Evolutionary conservation across 345 rosid species (phyloP), one percentile per base, ranked within the genome.

Genomic region (Pistacia integerrima): DNA sequence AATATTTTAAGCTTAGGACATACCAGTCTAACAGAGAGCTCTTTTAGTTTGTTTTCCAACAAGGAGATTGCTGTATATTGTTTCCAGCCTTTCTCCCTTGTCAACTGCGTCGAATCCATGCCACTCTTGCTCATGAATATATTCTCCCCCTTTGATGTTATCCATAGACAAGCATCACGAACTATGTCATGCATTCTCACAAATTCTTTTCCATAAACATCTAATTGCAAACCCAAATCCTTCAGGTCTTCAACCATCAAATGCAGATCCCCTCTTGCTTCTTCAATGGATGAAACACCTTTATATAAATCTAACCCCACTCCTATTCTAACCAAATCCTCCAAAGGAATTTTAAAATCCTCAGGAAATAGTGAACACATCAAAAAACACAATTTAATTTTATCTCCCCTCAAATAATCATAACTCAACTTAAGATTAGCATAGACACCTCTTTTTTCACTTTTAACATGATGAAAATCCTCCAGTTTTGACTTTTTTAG

Each of bases 401-500:
- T 35, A 8, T 52, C 46, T 3, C 20, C 49, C 49, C 6, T 36
- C 51, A 70, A 38, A 35, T 35, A 55, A 55, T 70, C 62, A n/a
- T 54, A 54, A 55, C 51, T 73, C 18, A 73, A 61, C 25, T 69
- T 1, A 69, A 25, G 57, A 57, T 14, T 30, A 0, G 7, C 11
- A 11, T 54, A 54, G 9, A 54, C 69, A 48, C 62, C 51, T 4
- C 49, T 28, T 28, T 28, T 11, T 18, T 55, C 46, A 6, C n/a
- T 17, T 2, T 12, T 17, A 30, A 36, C 41, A 64, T 64, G 1
- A 6, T 0, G 1, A 1, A 11, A 10, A 11, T 54, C 64, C 35
- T 11, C 20, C 22, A 51, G 54, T 33, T 58, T 67, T 46, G 74
- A 69, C 18, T 63, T 64, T 44, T 77, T 51, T 55, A 77, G 79